Evolutionary conservation across 2,329 filamentous ascomycete genomes (phyloP).

Genomic region (Pseudocercospora eumusae): DNA sequence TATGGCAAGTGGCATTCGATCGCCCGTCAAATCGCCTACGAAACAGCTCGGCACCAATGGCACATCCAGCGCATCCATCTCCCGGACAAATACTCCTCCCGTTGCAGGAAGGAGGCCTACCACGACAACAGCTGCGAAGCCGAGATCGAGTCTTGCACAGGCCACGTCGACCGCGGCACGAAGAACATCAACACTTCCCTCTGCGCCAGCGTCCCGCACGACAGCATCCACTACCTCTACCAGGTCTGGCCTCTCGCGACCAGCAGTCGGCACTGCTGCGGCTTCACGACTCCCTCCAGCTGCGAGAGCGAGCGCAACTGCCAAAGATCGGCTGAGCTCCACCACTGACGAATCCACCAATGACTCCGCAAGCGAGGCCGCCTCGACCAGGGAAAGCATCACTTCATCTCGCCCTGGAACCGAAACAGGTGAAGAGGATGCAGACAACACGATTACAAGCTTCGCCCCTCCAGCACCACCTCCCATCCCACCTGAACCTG

Average conservation of each 20-base stretch:
- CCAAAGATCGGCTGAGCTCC: constrained; percentile 26
- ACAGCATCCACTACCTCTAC: constrained; percentile 20
- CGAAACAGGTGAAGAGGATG: constrained; percentile 29
- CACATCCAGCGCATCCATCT: constrained; percentile 59
- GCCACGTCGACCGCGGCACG: constrained; percentile 37
- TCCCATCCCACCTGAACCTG: constrained; percentile 30
- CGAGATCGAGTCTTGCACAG: constrained; percentile 58
- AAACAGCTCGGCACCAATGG: constrained; percentile 63
- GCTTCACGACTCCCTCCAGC: constrained; percentile 21
- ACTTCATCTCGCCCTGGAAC: constrained; percentile 26
- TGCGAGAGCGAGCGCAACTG: constrained; percentile 17
- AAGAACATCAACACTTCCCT: constrained; percentile 37
- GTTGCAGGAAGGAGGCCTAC: constrained; percentile 43
- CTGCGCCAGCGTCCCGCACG: constrained; percentile 34
- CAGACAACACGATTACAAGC: constrained; percentile 29
- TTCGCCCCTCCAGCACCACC: constrained; percentile 39
- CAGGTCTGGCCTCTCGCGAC: constrained; percentile 22
- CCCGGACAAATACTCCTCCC: constrained; percentile 66
- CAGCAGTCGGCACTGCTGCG: constrained; percentile 21
- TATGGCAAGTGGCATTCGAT: constrained; percentile 59
- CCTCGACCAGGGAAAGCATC: constrained; percentile 29
- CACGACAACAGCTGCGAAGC: constrained; percentile 48
- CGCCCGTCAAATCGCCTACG: constrained; percentile 75
- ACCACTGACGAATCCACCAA: constrained; percentile 31
- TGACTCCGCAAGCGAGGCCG: constrained; percentile 30